Evolutionary conservation across 257 asterid genomes (phyloP).

Genomic region (Haberlea rhodopensis): DNA sequence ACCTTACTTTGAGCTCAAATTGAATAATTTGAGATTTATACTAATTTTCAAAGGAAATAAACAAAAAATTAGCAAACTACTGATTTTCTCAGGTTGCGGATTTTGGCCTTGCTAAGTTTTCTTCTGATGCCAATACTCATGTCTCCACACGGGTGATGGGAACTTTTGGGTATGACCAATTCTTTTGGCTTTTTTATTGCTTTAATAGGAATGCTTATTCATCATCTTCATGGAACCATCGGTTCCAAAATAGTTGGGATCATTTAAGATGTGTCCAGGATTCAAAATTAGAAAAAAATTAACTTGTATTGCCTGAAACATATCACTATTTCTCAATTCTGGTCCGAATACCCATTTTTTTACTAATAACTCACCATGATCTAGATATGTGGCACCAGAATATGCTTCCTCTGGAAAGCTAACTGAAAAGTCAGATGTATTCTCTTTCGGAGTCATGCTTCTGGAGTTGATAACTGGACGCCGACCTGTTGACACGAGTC

Average conservation of each 20-base stretch:
- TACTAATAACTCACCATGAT: slow-evolving; percentile 19
- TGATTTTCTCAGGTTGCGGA: slow-evolving; percentile 78
- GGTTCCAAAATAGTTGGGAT: background rate
- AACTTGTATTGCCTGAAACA: slow-evolving; percentile 3
- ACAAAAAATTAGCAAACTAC: background rate
- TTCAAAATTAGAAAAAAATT: background rate
- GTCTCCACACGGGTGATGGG: slow-evolving; percentile 96
- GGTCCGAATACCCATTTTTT: background rate
- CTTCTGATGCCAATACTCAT: slow-evolving; percentile 73
- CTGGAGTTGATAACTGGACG: slow-evolving; percentile 33
- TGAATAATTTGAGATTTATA: slow-evolving; percentile 4
- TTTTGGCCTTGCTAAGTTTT: slow-evolving; percentile 82
- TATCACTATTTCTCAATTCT: background rate
- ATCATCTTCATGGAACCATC: background rate
- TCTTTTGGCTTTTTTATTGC: slow-evolving; percentile 5
- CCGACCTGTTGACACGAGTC: slow-evolving; percentile 27
- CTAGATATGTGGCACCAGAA: slow-evolving; percentile 33
- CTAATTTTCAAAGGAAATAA: background rate
- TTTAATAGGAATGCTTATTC: background rate
- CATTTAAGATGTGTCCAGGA: background rate
- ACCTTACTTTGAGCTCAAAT: slow-evolving; percentile 1
- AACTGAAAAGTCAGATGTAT: slow-evolving; percentile 32
- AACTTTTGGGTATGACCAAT: slow-evolving; percentile 67
- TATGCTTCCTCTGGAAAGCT: slow-evolving; percentile 28
- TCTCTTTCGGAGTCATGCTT: slow-evolving; percentile 31